Evolutionary conservation across 2,329 filamentous ascomycete species (phyloP), one percentile per base, ranked within the genome.

Genomic region (Diaporthe sp.): DNA sequence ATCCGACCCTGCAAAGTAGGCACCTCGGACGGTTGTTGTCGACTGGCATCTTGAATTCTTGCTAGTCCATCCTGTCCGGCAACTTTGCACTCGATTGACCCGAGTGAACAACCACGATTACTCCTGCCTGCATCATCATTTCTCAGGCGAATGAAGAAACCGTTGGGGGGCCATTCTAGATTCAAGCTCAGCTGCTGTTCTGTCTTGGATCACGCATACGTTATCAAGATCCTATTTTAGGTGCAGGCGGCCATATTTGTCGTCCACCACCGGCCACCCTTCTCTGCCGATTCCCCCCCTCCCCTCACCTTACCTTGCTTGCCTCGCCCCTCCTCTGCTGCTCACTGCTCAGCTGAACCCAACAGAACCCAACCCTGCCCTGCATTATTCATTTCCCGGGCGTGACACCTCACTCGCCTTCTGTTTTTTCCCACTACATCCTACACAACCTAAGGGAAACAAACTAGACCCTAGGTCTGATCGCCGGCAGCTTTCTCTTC

Each of bases 141-240:
- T 4, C 44, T 28, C 25, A 51, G 61, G 63, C 31, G 49, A 1
- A 20, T 39, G 15, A 22, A 42, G 25, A 34, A 58, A 31, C 31
- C 39, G 39, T 74, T 31, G 72, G 51, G 58, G 28, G 58, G 28
- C 58, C 68, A 67, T 72, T 49, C 44, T 39, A 28, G 42, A 34
- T 15, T 31, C 44, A 37, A 67, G 63, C 28, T 37, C 63, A 39
- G 63, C 28, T 68, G 47, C 63, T 34, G 31, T 37, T 15, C 3
- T 28, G 60, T 47, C 44, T 70, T 55, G 67, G 51, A 53, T 55
- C 68, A 72, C 58, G 51, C 73, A 67, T 72, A 75, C 74, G 74
- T 73, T 73, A 61, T 13, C 72, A 53, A 12, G 28, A 28, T 75
- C 68, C 53, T 75, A 76, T 76, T 76, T 76, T 76, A 72, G 72